Percentiles rank a stretch among this genome's conserved stretches.
Evolutionary conservation across 768 basidiomycete genomes (phyloP).

Genomic region (Sporobolomyces pararoseus): DNA sequence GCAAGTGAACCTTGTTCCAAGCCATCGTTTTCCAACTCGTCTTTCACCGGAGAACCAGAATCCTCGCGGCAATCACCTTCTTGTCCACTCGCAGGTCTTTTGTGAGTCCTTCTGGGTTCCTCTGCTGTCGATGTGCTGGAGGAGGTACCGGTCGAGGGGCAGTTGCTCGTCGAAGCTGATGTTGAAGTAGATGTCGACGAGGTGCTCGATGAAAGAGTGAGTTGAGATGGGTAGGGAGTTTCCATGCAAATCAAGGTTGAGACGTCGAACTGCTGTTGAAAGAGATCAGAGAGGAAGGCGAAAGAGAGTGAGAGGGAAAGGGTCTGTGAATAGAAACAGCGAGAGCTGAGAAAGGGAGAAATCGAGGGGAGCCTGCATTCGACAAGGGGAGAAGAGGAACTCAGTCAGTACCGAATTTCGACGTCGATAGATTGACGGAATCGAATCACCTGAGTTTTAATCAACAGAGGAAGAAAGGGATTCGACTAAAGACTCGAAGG

Average conservation of each 20-base stretch:
- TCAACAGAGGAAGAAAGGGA: no score
- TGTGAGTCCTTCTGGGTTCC: constrained; percentile 14
- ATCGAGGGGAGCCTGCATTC: no score
- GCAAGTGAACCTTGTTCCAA: neutral
- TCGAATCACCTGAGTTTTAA: no score
- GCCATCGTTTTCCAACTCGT: neutral
- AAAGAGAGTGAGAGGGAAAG: neutral
- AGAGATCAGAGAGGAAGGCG: neutral
- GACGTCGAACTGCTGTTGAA: no score
- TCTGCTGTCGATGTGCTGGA: neutral
- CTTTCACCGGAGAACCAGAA: no score
- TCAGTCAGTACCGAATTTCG: no score
- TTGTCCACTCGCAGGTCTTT: neutral
- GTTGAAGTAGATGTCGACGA: neutral
- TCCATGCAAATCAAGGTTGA: neutral
- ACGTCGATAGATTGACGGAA: no score
- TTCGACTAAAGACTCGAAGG: no score
- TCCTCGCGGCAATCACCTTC: neutral
- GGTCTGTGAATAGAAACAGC: no score
- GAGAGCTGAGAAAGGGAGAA: no score
- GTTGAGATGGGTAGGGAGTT: constrained; percentile 20
- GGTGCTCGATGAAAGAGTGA: neutral
- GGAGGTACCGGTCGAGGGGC: neutral
- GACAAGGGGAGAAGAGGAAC: no score
- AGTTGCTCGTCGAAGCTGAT: neutral